Conservation (phyloP, 768 basidiomycete species). For the Russula sp. region DNA sequence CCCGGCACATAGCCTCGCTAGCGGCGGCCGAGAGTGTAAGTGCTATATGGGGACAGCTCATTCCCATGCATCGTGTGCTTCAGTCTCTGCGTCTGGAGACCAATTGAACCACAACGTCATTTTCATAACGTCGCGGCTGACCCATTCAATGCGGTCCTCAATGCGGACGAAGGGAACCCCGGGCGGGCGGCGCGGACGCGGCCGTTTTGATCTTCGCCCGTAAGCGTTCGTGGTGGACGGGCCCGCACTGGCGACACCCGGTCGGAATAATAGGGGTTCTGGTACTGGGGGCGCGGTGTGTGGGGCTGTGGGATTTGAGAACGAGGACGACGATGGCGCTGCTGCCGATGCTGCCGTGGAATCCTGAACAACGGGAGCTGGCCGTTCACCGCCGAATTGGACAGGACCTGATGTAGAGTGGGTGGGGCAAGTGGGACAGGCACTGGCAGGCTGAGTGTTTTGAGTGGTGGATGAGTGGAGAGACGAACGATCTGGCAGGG, state of each 20-base stretch:
- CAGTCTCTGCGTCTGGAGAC: slow-evolving; percentile 15
- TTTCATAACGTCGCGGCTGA: neutral
- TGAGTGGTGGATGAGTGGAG: neutral
- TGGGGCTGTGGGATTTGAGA: neutral
- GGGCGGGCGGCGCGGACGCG: neutral
- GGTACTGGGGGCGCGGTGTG: neutral
- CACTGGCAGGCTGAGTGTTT: neutral
- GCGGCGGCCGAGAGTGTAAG: neutral
- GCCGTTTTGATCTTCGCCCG: neutral
- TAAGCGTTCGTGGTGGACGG: neutral
- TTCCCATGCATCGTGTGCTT: neutral
- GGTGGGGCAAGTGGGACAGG: no score
- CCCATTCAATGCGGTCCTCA: slow-evolving; percentile 13
- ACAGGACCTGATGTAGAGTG: neutral
- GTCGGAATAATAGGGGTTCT: neutral
- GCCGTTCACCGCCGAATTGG: neutral
- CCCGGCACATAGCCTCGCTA: neutral
- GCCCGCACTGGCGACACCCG: neutral
- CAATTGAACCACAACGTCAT: slow-evolving; percentile 20
- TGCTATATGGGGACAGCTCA: neutral
- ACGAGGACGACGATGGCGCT: neutral
- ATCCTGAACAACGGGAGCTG: neutral
- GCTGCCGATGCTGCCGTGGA: neutral
- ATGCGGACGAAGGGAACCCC: slow-evolving; percentile 17
- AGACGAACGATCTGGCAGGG: neutral